Percentiles rank a stretch among this genome's conserved stretches.
Evolutionary conservation across 1,284 basidiomycete species (phyloP).

Genomic region (Gomphus bonarii): DNA sequence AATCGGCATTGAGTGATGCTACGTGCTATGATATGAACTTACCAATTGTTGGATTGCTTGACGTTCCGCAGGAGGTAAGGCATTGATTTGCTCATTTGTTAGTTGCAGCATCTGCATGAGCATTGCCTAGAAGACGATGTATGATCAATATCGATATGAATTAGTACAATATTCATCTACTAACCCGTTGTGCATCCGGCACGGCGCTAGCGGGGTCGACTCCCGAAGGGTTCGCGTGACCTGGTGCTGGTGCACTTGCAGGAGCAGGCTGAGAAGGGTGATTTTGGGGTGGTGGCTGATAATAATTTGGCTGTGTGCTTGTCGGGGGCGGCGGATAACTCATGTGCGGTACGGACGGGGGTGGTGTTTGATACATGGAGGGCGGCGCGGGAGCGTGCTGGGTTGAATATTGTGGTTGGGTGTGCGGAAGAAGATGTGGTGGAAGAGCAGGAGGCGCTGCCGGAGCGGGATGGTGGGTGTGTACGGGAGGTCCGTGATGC

Average conservation of each 20-base stretch:
- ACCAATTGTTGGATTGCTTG: conserved; percentile 83
- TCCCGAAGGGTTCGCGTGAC: conserved; percentile 21
- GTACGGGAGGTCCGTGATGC: conserved; percentile 19
- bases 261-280: conserved; percentile 18
- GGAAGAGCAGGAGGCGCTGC: conserved; percentile 15
- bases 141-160: conserved; percentile 8
- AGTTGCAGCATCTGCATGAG: conserved; percentile 80
- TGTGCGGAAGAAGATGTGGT: conserved; percentile 15
- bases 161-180: conserved; percentile 11
- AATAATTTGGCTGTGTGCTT: conserved; percentile 25
- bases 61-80: conserved; percentile 73
- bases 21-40: conserved; percentile 17
- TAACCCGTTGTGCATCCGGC: conserved; percentile 22
- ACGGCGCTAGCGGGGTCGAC: conserved; percentile 20
- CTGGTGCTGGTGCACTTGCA: conserved; percentile 12
- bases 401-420: neutral
- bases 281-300: conserved; percentile 20
- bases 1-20: no score
- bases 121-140: conserved; percentile 47
- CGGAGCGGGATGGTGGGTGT: conserved; percentile 23
- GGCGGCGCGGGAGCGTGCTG: conserved; percentile 10
- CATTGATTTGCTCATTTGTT: conserved; percentile 81
- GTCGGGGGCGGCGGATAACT: conserved; percentile 14
- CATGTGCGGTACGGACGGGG: conserved; percentile 1
- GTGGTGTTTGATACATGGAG: conserved; percentile 10